Evolutionary conservation across 129 eudicot species (phyloP).

Genomic region (Helianthus annuus): DNA sequence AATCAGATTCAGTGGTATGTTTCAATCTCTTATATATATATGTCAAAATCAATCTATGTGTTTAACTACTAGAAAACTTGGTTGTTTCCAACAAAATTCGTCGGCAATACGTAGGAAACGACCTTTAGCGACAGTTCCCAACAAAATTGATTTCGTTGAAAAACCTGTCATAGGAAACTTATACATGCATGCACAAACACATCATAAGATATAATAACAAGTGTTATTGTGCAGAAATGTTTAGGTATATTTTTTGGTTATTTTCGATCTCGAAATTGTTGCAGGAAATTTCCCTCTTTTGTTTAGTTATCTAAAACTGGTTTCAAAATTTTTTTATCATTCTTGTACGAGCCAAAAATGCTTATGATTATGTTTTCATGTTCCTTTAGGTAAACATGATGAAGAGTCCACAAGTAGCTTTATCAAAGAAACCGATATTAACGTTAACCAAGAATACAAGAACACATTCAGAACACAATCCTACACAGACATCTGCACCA

Average conservation of each 20-base stretch:
- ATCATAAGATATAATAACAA: too few species aligned
- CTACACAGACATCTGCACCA: slow-evolving; percentile 52
- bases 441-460: slow-evolving; percentile 68
- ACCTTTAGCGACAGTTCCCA: too few species aligned
- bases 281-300: too few species aligned
- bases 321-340: not conserved
- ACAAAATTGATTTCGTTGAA: too few species aligned
- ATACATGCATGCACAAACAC: too few species aligned
- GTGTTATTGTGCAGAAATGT: too few species aligned
- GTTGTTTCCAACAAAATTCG: too few species aligned
- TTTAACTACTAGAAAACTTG: not conserved
- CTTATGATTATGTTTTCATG: slow-evolving; percentile 1
- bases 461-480: slow-evolving; percentile 76
- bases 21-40: not conserved
- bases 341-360: not conserved
- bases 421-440: slow-evolving; percentile 45
- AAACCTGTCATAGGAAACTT: too few species aligned
- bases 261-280: too few species aligned
- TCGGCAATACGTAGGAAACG: too few species aligned
- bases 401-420: slow-evolving; percentile 30
- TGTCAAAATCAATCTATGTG: not conserved
- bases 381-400: slow-evolving; percentile 35
- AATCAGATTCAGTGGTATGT: slow-evolving; percentile 25
- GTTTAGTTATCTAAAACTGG: not conserved
- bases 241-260: too few species aligned